Evolutionary conservation across 148 eudicot species (phyloP).

Genomic region (Rhododendron molle): DNA sequence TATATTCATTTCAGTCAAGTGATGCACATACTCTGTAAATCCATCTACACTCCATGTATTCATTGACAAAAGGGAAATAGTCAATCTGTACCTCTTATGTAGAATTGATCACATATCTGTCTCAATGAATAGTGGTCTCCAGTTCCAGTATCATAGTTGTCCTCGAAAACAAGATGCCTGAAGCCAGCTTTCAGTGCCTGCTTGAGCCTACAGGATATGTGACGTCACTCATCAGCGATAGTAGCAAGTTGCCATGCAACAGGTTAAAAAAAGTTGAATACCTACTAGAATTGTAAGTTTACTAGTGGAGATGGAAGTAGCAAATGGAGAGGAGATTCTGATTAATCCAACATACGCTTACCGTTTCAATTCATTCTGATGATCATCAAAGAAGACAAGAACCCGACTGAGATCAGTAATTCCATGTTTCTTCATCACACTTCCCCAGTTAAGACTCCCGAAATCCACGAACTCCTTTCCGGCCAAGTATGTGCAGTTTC

Average conservation of each 20-base stretch:
- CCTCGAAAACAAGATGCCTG: slow-evolving; percentile 90
- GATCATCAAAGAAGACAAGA: slow-evolving; percentile 94
- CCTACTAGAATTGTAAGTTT: neutral
- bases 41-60: neutral
- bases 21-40: neutral
- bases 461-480: slow-evolving; percentile 95
- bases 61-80: neutral
- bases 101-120: slow-evolving; percentile 95
- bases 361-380: slow-evolving; percentile 96
- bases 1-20: neutral
- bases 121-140: slow-evolving; percentile 98
- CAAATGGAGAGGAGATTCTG: neutral
- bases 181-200: slow-evolving; percentile 97
- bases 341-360: slow-evolving; percentile 14
- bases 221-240: neutral
- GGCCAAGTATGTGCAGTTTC: slow-evolving; percentile 92
- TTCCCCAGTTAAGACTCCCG: slow-evolving; percentile 85
- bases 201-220: slow-evolving; percentile 49
- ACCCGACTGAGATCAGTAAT: slow-evolving; percentile 66
- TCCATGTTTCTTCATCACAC: slow-evolving; percentile 70
- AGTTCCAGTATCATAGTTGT: slow-evolving; percentile 97
- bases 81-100: slow-evolving; percentile 65
- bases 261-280: neutral
- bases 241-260: neutral
- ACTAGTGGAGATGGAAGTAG: neutral